A percentile compares a stretch with the other conserved stretches of the same genome.
phyloP scores from a whole-genome alignment of 2,329 filamentous ascomycete genomes.

The Botryotinia calthae region DNA sequence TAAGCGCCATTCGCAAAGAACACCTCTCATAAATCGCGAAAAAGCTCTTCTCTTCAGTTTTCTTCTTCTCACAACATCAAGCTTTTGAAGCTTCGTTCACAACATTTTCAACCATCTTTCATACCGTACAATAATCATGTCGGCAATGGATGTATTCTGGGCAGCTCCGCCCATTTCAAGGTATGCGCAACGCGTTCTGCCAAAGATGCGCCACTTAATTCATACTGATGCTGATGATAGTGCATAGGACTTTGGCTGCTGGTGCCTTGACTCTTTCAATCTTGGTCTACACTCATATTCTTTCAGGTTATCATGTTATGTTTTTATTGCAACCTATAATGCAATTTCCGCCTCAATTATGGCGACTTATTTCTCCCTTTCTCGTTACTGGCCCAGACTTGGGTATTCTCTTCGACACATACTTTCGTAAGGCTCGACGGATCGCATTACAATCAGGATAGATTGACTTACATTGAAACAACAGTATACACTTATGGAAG shows the following conservation, averaged over 20 bases:
- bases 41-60: background rate
- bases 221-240: conserved; percentile 47
- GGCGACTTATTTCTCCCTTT: conserved; percentile 41
- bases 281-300: conserved; percentile 53
- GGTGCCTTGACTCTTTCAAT: conserved; percentile 58
- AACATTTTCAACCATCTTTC: conserved; percentile 12
- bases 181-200: conserved; percentile 45
- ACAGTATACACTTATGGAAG: conserved; percentile 65
- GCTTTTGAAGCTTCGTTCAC: conserved; percentile 26
- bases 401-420: conserved; percentile 63
- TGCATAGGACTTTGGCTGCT: conserved; percentile 60
- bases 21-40: conserved; percentile 15
- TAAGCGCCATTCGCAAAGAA: conserved; percentile 18
- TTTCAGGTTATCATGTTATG: conserved; percentile 49
- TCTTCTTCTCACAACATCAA: conserved; percentile 15
- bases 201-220: conserved; percentile 21
- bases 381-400: conserved; percentile 39
- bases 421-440: conserved; percentile 53
- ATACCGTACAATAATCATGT: conserved; percentile 31
- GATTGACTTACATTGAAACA: conserved; percentile 27
- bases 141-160: conserved; percentile 61
- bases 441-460: conserved; percentile 20
- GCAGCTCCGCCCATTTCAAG: conserved; percentile 63
- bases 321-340: conserved; percentile 52
- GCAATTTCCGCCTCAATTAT: conserved; percentile 46